Evolutionary conservation across 805 yeast species (phyloP).

Genomic region (Candida vartiovaarae): DNA sequence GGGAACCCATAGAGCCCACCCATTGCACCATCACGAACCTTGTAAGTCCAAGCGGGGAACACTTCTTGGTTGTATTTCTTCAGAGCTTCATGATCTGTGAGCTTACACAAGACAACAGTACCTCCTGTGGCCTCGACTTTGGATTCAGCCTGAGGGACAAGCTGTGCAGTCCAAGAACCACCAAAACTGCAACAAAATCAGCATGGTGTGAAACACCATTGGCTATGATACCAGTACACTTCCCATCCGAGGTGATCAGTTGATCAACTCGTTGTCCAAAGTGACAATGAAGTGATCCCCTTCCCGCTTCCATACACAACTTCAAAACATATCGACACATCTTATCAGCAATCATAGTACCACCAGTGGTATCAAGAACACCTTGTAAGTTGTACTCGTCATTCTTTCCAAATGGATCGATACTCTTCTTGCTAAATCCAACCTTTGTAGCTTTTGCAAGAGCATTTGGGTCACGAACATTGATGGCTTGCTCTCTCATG

Average conservation of each 20-base stretch:
- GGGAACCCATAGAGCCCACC: constrained; percentile 29
- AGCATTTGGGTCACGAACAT: constrained; percentile 18
- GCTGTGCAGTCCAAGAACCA: constrained; percentile 15
- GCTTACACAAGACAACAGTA: constrained; percentile 23
- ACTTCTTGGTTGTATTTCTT: constrained; percentile 16
- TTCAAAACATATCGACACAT: constrained; percentile 26
- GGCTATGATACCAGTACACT: constrained; percentile 19
- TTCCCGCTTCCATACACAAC: constrained; percentile 17
- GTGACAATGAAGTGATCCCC: constrained; percentile 17
- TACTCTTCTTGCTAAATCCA: constrained; percentile 14
- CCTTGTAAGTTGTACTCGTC: constrained; percentile 17
- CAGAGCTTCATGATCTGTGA: constrained; percentile 12
- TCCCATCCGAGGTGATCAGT: constrained; percentile 1
- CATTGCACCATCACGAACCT: constrained; percentile 24
- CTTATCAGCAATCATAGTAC: constrained; percentile 27
- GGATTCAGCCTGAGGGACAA: constrained; percentile 24
- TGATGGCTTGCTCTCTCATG: constrained; percentile 15
- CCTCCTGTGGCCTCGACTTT: constrained; percentile 27
- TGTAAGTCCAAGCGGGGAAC: constrained; percentile 26
- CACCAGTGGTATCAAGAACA: constrained; percentile 25
- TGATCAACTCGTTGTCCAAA: constrained; percentile 14
- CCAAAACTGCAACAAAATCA: constrained; percentile 5
- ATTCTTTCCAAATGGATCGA: constrained; percentile 17
- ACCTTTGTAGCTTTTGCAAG: constrained; percentile 13
- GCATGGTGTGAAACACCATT: constrained; percentile 10